Conservation (phyloP, 192 early-diverging fungal species). For the Coemansia umbellata region DNA sequence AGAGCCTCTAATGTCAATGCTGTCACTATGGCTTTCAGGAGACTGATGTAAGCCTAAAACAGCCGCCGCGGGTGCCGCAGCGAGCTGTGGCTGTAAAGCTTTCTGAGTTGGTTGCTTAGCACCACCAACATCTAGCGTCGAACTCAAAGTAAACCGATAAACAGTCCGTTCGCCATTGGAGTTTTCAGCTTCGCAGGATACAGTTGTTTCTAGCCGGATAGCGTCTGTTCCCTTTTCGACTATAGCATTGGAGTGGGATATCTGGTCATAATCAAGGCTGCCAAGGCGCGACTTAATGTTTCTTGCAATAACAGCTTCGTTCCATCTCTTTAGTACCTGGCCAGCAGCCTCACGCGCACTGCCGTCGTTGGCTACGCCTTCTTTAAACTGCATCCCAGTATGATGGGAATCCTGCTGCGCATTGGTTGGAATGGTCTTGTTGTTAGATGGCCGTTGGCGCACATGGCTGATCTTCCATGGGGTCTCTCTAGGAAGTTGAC, state of each 20-base stretch:
- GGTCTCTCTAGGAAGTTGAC: conserved; percentile 38
- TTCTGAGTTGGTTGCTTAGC: conserved; percentile 1
- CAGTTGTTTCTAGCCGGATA: conserved; percentile 46
- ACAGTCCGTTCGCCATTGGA: conserved; percentile 47
- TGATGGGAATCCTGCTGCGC: conserved; percentile 3
- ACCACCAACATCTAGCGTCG: conserved; percentile 46
- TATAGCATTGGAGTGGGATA: conserved; percentile 21
- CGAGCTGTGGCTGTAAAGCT: background rate
- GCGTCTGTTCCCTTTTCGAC: conserved; percentile 43
- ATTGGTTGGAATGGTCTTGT: background rate
- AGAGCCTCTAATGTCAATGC: background rate
- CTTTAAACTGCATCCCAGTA: conserved; percentile 46
- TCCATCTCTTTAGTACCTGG: conserved; percentile 45
- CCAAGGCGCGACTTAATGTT: conserved; percentile 21
- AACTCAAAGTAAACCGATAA: conserved; percentile 49
- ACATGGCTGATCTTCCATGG: conserved; percentile 53
- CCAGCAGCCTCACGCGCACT: conserved; percentile 47
- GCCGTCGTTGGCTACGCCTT: conserved; percentile 40
- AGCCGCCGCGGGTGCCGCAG: conserved; percentile 4
- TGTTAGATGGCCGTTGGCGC: conserved; percentile 24
- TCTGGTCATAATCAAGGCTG: conserved; percentile 7
- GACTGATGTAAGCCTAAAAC: background rate
- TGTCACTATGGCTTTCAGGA: background rate
- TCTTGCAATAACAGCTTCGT: conserved; percentile 43
- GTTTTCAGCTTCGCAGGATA: conserved; percentile 49